A percentile compares a stretch with the other conserved stretches of the same genome.
These are phyloP conservation scores for Ceratobasidium sp. DNA, from an alignment of 1,284 basidiomycete species.

Conservation along the genomic window DNA sequence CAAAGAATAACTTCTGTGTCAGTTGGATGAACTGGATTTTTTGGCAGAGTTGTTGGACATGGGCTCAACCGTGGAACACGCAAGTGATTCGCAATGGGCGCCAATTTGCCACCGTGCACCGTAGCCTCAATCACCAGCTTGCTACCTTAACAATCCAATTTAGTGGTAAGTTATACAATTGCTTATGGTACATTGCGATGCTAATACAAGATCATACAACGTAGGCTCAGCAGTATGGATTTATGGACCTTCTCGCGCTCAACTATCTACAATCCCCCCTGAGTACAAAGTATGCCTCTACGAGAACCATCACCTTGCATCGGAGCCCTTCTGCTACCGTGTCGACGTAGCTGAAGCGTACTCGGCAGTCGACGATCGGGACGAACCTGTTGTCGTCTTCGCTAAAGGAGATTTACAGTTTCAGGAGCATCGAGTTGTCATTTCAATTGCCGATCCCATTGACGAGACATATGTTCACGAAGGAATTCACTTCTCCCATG, in stretches of 20 bases:
- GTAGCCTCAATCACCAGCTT: background rate
- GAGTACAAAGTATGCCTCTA: slow-evolving; percentile 14
- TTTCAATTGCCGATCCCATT: slow-evolving; percentile 10
- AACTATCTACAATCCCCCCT: background rate
- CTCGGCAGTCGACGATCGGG: background rate
- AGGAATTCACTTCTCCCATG: slow-evolving; percentile 19
- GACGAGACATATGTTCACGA: background rate
- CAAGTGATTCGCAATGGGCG: background rate
- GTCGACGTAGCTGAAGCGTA: background rate
- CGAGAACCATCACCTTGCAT: background rate
- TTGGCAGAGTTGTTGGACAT: background rate
- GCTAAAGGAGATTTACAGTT: background rate
- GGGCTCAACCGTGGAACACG: background rate
- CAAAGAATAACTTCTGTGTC: background rate
- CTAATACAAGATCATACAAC: background rate
- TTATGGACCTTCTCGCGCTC: slow-evolving; percentile 4
- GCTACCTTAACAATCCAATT: background rate
- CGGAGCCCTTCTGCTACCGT: background rate
- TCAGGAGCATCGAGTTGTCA: slow-evolving; percentile 1
- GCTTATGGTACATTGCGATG: too few relatives aligned
- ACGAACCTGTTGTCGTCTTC: slow-evolving; percentile 2
- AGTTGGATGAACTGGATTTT: background rate
- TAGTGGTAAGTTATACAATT: background rate
- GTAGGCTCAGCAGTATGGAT: background rate
- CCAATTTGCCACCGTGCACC: background rate